Conservation (phyloP, 208 protist genomes). For the Trichomonas tenax region DNA sequence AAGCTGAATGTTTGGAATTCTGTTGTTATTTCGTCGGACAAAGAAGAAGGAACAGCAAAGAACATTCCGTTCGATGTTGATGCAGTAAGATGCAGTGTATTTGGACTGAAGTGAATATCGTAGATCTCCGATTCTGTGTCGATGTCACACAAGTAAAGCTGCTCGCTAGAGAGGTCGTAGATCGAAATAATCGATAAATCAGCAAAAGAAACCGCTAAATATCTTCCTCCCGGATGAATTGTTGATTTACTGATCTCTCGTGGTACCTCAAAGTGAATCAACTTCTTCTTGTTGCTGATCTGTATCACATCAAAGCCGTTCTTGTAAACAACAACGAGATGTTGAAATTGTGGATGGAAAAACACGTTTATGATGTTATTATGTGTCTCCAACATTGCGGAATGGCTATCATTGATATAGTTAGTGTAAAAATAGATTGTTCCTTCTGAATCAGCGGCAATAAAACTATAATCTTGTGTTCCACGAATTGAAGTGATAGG, state of each 20-base stretch:
- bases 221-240: background rate
- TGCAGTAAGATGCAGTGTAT: background rate
- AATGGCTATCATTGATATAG: background rate
- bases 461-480: background rate
- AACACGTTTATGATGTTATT: background rate
- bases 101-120: background rate
- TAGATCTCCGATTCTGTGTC: background rate
- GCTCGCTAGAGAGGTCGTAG: background rate
- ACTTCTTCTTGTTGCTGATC: background rate
- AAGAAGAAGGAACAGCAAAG: background rate
- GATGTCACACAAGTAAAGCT: background rate
- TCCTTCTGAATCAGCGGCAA: background rate
- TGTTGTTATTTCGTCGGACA: background rate
- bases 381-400: background rate
- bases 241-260: background rate
- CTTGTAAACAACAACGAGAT: background rate
- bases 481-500: background rate
- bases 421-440: background rate
- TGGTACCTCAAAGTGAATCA: background rate
- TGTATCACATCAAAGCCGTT: background rate
- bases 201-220: background rate
- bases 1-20: background rate
- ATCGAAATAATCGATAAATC: background rate
- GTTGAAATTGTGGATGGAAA: background rate
- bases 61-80: background rate